Evolutionary conservation across 2,329 filamentous ascomycete genomes (phyloP).

Genomic region (Alternaria consortialis): DNA sequence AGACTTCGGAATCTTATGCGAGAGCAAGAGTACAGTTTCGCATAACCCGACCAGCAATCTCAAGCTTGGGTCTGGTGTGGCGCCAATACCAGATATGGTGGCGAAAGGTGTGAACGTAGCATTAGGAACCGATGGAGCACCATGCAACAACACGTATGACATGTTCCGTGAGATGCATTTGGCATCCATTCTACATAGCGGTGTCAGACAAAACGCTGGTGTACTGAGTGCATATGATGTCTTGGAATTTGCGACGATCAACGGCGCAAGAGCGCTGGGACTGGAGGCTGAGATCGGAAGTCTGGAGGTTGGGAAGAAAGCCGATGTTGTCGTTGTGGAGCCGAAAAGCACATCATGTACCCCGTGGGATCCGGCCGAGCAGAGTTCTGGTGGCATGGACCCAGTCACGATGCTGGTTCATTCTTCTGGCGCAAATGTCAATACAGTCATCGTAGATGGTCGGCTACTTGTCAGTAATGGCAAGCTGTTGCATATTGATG

Average conservation of each 20-base stretch:
- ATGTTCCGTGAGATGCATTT: conserved; percentile 42
- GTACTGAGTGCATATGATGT: conserved; percentile 29
- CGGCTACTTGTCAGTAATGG: conserved; percentile 22
- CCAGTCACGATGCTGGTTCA: conserved; percentile 46
- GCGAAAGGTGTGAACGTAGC: conserved; percentile 26
- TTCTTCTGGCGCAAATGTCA: conserved; percentile 24
- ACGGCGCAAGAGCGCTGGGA: conserved; percentile 35
- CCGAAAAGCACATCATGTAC: conserved; percentile 46
- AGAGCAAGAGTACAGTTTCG: conserved; percentile 39
- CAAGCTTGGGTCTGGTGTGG: conserved; percentile 36
- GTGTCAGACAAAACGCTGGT: conserved; percentile 23
- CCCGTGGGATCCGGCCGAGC: conserved; percentile 50
- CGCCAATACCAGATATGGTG: conserved; percentile 26
- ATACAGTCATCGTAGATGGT: conserved; percentile 32
- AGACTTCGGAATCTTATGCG: conserved; percentile 53
- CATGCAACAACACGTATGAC: conserved; percentile 44
- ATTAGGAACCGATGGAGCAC: conserved; percentile 38
- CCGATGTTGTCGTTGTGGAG: conserved; percentile 52
- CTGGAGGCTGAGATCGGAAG: conserved; percentile 52
- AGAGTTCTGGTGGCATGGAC: conserved; percentile 42
- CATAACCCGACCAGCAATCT: conserved; percentile 38
- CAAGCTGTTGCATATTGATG: conserved; percentile 20
- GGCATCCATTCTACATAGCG: conserved; percentile 31
- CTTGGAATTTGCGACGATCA: conserved; percentile 37
- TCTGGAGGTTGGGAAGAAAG: conserved; percentile 54